Evolutionary conservation across 345 rosid genomes (phyloP).

Genomic region (Physaria fendleri): DNA sequence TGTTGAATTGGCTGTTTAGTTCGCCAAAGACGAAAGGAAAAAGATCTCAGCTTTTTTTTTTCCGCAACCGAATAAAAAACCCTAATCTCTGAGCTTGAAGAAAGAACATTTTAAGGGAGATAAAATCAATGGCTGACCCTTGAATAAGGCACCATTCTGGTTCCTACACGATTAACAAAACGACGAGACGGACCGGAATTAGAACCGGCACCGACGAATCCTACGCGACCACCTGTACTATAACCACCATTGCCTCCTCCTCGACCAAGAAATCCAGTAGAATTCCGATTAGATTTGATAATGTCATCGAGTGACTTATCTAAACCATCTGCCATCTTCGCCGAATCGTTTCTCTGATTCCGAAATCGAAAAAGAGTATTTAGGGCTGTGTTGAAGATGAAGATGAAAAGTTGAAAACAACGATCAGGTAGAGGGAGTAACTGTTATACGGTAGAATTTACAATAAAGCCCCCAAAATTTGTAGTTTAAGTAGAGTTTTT

Average conservation of each 20-base stretch:
- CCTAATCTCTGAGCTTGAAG: slow-evolving; percentile 28
- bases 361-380: slow-evolving; percentile 11
- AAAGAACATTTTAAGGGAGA: slow-evolving; percentile 13
- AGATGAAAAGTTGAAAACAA: neutral
- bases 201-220: slow-evolving; percentile 23
- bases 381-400: slow-evolving; percentile 10
- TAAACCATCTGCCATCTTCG: slow-evolving; percentile 50
- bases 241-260: slow-evolving; percentile 17
- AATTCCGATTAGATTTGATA: slow-evolving; percentile 49
- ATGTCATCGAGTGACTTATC: slow-evolving; percentile 69
- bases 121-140: slow-evolving; percentile 35
- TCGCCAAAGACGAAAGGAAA: slow-evolving; percentile 32
- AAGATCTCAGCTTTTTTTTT: slow-evolving; percentile 25
- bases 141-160: slow-evolving; percentile 43
- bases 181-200: slow-evolving; percentile 44
- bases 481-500: neutral
- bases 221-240: slow-evolving; percentile 24
- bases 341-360: neutral
- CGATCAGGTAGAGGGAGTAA: neutral
- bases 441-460: neutral
- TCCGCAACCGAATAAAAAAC: slow-evolving; percentile 8
- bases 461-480: neutral
- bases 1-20: slow-evolving; percentile 31
- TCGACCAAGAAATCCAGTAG: slow-evolving; percentile 37
- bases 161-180: slow-evolving; percentile 37